Percentiles rank a stretch among this genome's conserved stretches.
Evolutionary conservation across 2,329 filamentous ascomycete species (phyloP).

Genomic region (Bipolaris bicolor): DNA sequence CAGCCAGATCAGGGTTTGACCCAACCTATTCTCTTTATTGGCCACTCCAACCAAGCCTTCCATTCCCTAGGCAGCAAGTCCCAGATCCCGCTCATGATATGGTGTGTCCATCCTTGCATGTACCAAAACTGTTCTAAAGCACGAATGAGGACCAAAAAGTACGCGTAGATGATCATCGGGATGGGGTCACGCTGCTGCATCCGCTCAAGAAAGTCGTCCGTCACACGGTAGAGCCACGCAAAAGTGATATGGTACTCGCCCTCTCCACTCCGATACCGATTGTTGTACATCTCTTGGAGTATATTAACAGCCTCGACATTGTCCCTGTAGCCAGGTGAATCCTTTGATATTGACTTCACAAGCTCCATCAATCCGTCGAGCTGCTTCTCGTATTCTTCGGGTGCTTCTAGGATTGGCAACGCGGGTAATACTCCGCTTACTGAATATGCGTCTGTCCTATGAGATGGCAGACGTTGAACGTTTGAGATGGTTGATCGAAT

Average conservation of each 20-base stretch:
- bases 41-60: conserved; percentile 32
- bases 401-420: conserved; percentile 15
- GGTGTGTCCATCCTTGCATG: conserved; percentile 39
- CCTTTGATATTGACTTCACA: conserved; percentile 10
- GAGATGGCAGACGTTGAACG: conserved; percentile 11
- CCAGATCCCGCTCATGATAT: conserved; percentile 36
- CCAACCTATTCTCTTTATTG: conserved; percentile 31
- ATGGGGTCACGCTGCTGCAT: conserved; percentile 30
- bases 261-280: conserved; percentile 31
- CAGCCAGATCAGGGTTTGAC: conserved; percentile 22
- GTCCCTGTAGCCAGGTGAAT: neutral
- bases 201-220: conserved; percentile 31
- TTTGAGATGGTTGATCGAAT: conserved; percentile 31
- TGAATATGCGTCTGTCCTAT: conserved; percentile 16
- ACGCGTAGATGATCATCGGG: conserved; percentile 34
- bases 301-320: conserved; percentile 22
- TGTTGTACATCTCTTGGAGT: conserved; percentile 29
- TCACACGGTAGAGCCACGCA: conserved; percentile 35
- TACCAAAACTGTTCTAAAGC: conserved; percentile 42
- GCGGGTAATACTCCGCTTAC: conserved; percentile 15
- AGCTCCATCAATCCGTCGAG: conserved; percentile 27
- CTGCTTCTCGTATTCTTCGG: conserved; percentile 26
- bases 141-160: conserved; percentile 35
- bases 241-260: conserved; percentile 36
- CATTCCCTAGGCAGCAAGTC: conserved; percentile 26